phyloP scores from a whole-genome alignment of 495 filamentous ascomycete species.

The Darksidea phi region DNA sequence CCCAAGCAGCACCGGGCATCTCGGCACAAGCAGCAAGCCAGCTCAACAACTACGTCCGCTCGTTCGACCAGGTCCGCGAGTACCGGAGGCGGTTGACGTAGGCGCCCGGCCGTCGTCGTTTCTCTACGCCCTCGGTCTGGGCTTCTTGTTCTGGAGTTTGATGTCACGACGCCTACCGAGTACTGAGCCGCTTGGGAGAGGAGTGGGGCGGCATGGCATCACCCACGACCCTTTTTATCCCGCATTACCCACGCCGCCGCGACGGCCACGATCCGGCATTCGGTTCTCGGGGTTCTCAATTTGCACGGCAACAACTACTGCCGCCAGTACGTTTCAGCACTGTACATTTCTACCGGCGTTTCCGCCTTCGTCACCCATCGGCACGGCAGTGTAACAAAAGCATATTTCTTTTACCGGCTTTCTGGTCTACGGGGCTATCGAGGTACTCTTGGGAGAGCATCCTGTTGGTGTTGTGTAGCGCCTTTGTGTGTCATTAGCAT shows the following conservation, averaged over 20 bases:
- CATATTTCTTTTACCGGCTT: not conserved
- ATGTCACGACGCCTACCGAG: constrained; percentile 17
- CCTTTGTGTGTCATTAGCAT: constrained; percentile 20
- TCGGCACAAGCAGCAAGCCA: constrained; percentile 77
- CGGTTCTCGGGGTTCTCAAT: constrained; percentile 13
- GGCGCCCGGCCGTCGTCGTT: not conserved
- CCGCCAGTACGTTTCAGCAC: constrained; percentile 13
- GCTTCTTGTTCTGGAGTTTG: constrained; percentile 15
- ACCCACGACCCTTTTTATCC: constrained; percentile 5
- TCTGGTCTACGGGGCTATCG: too few relatives aligned
- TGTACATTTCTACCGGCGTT: constrained; percentile 21
- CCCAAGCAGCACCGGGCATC: constrained; percentile 54
- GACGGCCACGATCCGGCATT: constrained; percentile 6
- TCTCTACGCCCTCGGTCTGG: constrained; percentile 11
- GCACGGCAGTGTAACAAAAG: constrained; percentile 19
- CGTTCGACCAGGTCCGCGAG: constrained; percentile 78
- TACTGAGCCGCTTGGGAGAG: constrained; percentile 11
- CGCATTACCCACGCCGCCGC: constrained; percentile 9
- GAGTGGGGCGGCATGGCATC: constrained; percentile 5
- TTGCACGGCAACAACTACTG: not conserved
- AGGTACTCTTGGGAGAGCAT: not conserved
- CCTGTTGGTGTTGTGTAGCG: constrained; percentile 1
- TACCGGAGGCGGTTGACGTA: constrained; percentile 58
- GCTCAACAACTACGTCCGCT: constrained; percentile 79
- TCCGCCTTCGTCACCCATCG: constrained; percentile 4